Conservation (phyloP, 2,329 filamentous ascomycete genomes). For the Exophiala lecanii-corni region DNA sequence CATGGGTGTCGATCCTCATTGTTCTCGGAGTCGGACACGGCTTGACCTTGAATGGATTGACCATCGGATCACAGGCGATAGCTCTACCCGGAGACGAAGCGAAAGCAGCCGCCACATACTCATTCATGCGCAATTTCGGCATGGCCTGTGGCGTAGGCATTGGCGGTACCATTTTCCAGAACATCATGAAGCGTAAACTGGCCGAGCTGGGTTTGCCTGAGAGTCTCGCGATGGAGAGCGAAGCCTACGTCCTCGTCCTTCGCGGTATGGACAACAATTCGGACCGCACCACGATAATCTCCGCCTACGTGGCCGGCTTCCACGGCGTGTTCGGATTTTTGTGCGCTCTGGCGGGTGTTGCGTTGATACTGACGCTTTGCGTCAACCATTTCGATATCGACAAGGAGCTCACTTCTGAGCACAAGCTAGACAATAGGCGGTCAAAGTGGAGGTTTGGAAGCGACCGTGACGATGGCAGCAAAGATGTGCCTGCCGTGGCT, state of each 20-base stretch:
- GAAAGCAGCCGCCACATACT: slow-evolving; percentile 23
- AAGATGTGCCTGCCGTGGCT: too few species aligned
- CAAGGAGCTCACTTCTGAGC: slow-evolving; percentile 16
- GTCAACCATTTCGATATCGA: slow-evolving; percentile 17
- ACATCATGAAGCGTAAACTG: slow-evolving; percentile 32
- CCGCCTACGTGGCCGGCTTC: slow-evolving; percentile 14
- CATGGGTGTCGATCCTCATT: slow-evolving; percentile 28
- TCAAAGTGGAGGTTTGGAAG: too few species aligned
- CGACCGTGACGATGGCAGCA: too few species aligned
- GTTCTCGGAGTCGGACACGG: slow-evolving; percentile 26
- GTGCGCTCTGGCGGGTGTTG: slow-evolving; percentile 11
- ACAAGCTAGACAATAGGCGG: slow-evolving; percentile 9
- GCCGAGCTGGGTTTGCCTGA: slow-evolving; percentile 10
- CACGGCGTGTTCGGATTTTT: slow-evolving; percentile 18
- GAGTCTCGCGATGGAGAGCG: slow-evolving; percentile 14
- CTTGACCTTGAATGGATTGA: slow-evolving; percentile 14
- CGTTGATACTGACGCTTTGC: slow-evolving; percentile 12
- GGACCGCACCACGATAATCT: slow-evolving; percentile 4
- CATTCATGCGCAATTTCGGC: slow-evolving; percentile 29
- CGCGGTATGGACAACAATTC: slow-evolving; percentile 1
- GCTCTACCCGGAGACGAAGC: slow-evolving; percentile 27
- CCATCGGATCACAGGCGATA: slow-evolving; percentile 26
- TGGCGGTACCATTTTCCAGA: slow-evolving; percentile 30
- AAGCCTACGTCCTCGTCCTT: slow-evolving; percentile 14
- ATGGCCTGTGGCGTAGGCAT: slow-evolving; percentile 30